Evolutionary conservation across 2,329 filamentous ascomycete species (phyloP), one percentile per base, ranked within the genome.

Genomic region (Fusarium papillatum): DNA sequence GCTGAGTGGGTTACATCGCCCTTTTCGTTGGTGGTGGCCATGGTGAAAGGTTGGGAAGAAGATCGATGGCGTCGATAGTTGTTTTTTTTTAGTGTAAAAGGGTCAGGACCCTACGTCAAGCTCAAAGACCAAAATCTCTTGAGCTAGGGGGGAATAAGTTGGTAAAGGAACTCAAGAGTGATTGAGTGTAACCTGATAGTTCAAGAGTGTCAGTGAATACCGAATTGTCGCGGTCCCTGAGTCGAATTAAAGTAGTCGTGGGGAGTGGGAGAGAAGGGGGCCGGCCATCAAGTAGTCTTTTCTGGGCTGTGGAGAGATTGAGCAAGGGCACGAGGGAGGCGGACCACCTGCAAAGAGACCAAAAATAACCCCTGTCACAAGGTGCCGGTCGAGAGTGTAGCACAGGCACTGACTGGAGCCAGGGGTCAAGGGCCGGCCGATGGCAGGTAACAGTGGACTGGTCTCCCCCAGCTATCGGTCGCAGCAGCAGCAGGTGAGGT

Each of bases 11-110:
- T 43, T 50, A 75, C 48, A 31, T 73, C 65, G 63, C 78, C 75
- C 67, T 80, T 78, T 59, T 82, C 80, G 65, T 80, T 75, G 64
- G 80, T 72, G 59, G 81, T 72, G 59, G 81, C 67, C 79, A 82
- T 82, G 67, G 60, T 73, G 72, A 36, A 50, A 50, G 55, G 36
- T 66, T 36, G 34, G 31, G 31, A 34, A 34, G 29, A 53, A 24
- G 16, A 57, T 31, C n/a, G 14, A 57, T 38, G 39, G 34, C 26
- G 48, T 55, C 14, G 46, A 68, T 19, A 26, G 17, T 34, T 10
- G 36, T 48, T 31, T 36, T 43, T 63, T 55, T 46, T 55, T 48
- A 41, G 26, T 63, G 57, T 41, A 61, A 29, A 63, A 64, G 53
- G 68, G 50, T 64, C 70, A 64, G 62, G 60, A 29, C 69, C 74